Evolutionary conservation across 257 asterid genomes (phyloP).

Genomic region (Cynanchum wilfordii): DNA sequence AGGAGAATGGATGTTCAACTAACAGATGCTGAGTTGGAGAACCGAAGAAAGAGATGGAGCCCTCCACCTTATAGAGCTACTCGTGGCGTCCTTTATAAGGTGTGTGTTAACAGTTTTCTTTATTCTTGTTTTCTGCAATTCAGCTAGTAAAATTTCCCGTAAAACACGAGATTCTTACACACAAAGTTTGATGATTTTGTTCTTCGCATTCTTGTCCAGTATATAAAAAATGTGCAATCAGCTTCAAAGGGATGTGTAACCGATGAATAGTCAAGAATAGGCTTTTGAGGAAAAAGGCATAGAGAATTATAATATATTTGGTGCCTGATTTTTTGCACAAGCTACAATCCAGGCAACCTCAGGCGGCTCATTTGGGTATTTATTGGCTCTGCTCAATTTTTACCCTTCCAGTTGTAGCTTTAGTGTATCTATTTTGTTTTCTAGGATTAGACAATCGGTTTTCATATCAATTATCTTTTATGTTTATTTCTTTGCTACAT

Average conservation of each 20-base stretch:
- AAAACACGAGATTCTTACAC: not conserved
- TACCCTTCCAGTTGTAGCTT: not conserved
- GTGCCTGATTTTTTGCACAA: not conserved
- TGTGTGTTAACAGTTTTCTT: conserved; percentile 7
- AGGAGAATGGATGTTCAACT: conserved; percentile 63
- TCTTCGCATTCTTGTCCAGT: conserved; percentile 34
- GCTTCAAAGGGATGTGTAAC: conserved; percentile 96
- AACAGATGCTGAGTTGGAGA: conserved; percentile 56
- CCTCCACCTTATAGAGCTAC: conserved; percentile 72
- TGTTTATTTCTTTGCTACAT: too few species aligned
- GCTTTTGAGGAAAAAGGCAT: not conserved
- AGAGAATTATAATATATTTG: not conserved
- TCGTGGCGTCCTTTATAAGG: conserved; percentile 91
- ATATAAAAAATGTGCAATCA: conserved; percentile 75
- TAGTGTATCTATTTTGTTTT: not conserved
- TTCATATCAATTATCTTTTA: too few species aligned
- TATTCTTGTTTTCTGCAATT: not conserved
- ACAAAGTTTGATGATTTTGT: not conserved
- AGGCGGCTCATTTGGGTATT: conserved; percentile 1
- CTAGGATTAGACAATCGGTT: not conserved
- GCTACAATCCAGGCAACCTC: not conserved
- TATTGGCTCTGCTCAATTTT: not conserved
- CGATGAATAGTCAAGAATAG: conserved; percentile 47
- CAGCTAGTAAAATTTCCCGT: not conserved
- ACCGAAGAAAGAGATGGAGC: conserved; percentile 72